Evolutionary conservation across 1,284 basidiomycete species (phyloP).

Genomic region (Leccinum solheimii): DNA sequence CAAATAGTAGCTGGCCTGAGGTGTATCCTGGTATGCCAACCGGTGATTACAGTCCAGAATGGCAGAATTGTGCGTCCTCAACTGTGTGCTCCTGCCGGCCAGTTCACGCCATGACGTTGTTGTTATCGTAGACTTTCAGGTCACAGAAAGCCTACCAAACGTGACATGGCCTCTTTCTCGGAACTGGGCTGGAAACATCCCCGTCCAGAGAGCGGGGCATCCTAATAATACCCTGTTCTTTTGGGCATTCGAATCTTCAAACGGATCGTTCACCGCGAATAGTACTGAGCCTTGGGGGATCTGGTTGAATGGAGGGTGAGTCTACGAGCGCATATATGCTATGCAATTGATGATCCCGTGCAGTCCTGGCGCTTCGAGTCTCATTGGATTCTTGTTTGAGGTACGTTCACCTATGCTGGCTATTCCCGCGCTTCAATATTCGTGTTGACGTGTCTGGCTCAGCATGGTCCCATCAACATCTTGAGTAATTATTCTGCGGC

Average conservation of each 20-base stretch:
- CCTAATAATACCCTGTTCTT: slow-evolving; percentile 67
- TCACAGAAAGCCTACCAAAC: slow-evolving; percentile 59
- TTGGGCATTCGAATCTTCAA: slow-evolving; percentile 61
- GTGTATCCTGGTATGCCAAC: slow-evolving; percentile 31
- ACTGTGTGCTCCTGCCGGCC: background rate
- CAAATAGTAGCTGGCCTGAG: slow-evolving; percentile 28
- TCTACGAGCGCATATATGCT: slow-evolving; percentile 2
- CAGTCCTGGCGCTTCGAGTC: slow-evolving; percentile 71
- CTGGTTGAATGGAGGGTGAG: slow-evolving; percentile 73
- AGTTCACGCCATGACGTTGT: slow-evolving; percentile 39
- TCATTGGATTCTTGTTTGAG: slow-evolving; percentile 64
- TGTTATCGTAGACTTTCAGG: slow-evolving; percentile 50
- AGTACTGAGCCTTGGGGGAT: slow-evolving; percentile 63
- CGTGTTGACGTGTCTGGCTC: background rate
- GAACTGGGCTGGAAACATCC: slow-evolving; percentile 68
- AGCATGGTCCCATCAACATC: slow-evolving; percentile 70
- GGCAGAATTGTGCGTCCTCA: slow-evolving; percentile 57
- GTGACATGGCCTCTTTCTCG: slow-evolving; percentile 56
- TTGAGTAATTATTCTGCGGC: slow-evolving; percentile 47
- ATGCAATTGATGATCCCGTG: background rate
- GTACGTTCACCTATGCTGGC: slow-evolving; percentile 37
- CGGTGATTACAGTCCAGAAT: slow-evolving; percentile 53
- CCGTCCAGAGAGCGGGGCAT: slow-evolving; percentile 60
- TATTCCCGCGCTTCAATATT: slow-evolving; percentile 5
- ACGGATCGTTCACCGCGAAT: slow-evolving; percentile 56